phyloP scores from a whole-genome alignment of 331 rosid genomes.

The Prunus yedoensis region DNA sequence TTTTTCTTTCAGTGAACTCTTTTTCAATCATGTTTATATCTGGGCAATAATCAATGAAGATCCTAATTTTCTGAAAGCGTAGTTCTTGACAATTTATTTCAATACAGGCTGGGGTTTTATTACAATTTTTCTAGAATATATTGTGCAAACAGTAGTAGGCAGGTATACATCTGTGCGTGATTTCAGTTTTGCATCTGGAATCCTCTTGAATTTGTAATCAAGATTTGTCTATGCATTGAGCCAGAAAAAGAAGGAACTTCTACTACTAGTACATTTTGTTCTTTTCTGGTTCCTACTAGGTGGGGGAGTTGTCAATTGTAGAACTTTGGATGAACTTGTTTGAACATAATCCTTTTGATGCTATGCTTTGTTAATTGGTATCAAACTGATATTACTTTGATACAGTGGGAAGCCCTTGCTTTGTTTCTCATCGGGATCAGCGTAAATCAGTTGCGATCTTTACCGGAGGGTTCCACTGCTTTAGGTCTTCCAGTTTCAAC shows the following conservation, averaged over 20 bases:
- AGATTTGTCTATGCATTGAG: not conserved
- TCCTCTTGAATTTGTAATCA: no score
- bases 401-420: slow-evolving; percentile 97
- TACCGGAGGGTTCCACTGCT: slow-evolving; percentile 69
- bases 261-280: not conserved
- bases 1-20: no score
- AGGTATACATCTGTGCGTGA: no score
- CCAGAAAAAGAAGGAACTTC: not conserved
- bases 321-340: slow-evolving; percentile 15
- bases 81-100: no score
- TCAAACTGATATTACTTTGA: slow-evolving; percentile 26
- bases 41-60: no score
- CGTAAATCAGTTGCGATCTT: slow-evolving; percentile 75
- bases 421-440: slow-evolving; percentile 83
- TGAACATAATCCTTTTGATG: slow-evolving; percentile 19
- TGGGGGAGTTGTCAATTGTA: slow-evolving; percentile 15
- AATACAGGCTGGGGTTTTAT: no score
- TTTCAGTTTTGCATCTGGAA: no score
- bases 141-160: no score
- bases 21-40: no score
- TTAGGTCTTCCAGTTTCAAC: slow-evolving; percentile 70
- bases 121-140: no score
- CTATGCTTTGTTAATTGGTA: not conserved
- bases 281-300: not conserved
- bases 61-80: no score